A percentile compares a stretch with the other conserved stretches of the same genome.
Conservation (phyloP, 202 grass and related monocot genomes). For the Elaeis oleifera region DNA sequence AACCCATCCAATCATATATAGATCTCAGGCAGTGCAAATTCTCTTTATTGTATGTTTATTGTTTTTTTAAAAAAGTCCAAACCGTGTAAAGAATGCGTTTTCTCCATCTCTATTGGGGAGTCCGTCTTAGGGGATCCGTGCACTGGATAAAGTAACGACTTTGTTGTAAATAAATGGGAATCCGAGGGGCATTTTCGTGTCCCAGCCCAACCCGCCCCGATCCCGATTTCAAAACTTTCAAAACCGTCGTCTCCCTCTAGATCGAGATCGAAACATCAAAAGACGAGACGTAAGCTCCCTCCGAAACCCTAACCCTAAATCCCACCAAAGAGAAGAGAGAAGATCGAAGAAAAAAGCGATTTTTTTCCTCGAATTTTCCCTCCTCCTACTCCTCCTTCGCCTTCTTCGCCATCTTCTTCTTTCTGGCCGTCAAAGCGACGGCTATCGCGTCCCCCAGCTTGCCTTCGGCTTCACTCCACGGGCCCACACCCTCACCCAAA, state of each 20-base stretch:
- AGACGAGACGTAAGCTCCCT: no score
- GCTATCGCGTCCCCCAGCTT: conserved; percentile 24
- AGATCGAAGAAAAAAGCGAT: neutral
- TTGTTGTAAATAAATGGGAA: no score
- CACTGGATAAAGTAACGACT: no score
- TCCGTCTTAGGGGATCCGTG: no score
- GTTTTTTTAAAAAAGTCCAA: no score
- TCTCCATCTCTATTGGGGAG: no score
- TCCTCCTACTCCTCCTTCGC: neutral
- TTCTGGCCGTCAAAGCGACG: conserved; percentile 43
- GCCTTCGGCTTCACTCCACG: conserved; percentile 64
- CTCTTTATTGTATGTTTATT: no score
- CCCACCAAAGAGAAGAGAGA: no score
- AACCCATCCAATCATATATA: no score
- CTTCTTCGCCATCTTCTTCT: neutral
- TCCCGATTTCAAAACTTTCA: neutral
- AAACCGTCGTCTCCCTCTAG: neutral
- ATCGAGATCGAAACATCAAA: neutral
- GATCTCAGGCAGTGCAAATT: no score
- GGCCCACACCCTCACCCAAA: conserved; percentile 8
- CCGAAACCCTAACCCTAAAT: neutral
- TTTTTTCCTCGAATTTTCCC: neutral
- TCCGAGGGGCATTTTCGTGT: no score
- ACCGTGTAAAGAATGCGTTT: no score
- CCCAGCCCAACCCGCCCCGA: neutral